Evolutionary conservation across 495 filamentous ascomycete genomes (phyloP), one percentile per base, ranked within the genome.

Genomic region (Tuber microsphaerosporum): DNA sequence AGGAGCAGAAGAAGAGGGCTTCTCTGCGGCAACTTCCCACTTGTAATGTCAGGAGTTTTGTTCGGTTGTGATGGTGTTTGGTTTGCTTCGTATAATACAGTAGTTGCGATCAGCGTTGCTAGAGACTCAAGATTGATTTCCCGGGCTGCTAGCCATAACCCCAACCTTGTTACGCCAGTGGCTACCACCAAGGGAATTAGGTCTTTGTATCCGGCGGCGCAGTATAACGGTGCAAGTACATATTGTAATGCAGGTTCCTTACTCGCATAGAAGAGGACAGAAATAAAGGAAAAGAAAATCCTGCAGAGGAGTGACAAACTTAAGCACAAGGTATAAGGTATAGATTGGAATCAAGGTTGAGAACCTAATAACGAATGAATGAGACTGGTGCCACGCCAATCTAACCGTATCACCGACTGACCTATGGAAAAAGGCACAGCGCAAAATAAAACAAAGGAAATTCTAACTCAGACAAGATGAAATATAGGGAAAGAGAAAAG

Each of bases 381-480:
- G n/a, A 34, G 26, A 65, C 26, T 16, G 4, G 14, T 34, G 56
- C 56, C 51, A 17, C 31, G 7, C 56, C 56, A 34, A 31, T 65
- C 14, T 31, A 65, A 7, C 26, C 9, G 6, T 65, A 34, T 65
- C 37, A 7, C 39, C 45, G 20, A 65, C 34, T 19, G 70, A 74
- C 41, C 19, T 26, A 20, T 22, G 26, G 43, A 69, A 56, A 74
- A 74, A 42, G 22, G 22, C 10, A 12, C 42, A 39, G 20, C 1
- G 22, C 22, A 39, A 34, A 76, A 10, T 46, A 70, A 42, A 51
- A 56, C 71, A 26, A n/a, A 75, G 20, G 51, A 42, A 44, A 46
- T 44, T 70, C 65, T 61, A 48, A 42, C 8, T 39, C 34, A 48
- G 70, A 77, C 20, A 70, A 73, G 69, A 82, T 72, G 69, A n/a